Evolutionary conservation across 2,329 filamentous ascomycete species (phyloP).

Genomic region (Coleophoma crateriformis): DNA sequence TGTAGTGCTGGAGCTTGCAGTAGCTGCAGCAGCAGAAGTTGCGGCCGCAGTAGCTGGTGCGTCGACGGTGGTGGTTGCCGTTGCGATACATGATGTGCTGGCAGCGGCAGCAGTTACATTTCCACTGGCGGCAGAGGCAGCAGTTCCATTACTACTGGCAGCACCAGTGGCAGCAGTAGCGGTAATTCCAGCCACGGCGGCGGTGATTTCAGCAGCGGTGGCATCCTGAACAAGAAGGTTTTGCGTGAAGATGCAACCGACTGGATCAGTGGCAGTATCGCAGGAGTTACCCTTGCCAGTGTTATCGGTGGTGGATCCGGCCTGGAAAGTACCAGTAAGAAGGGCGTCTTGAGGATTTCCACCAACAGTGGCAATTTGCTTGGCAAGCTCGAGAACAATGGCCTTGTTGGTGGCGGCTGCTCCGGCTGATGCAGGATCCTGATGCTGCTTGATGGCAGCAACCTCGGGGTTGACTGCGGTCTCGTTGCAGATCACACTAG

Average conservation of each 20-base stretch:
- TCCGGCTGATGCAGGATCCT: slow-evolving; percentile 57
- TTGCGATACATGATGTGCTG: not conserved
- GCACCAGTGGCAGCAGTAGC: slow-evolving; percentile 10
- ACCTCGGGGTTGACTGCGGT: slow-evolving; percentile 63
- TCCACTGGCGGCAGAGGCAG: not conserved
- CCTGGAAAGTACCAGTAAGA: slow-evolving; percentile 54
- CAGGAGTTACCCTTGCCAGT: slow-evolving; percentile 46
- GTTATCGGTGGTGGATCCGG: slow-evolving; percentile 41
- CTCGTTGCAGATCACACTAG: slow-evolving; percentile 50
- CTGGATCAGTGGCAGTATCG: slow-evolving; percentile 37
- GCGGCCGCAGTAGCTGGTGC: slow-evolving; percentile 5
- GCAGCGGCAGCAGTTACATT: slow-evolving; percentile 1
- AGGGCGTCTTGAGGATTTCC: slow-evolving; percentile 58
- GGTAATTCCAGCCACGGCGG: slow-evolving; percentile 35
- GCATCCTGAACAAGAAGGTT: slow-evolving; percentile 48
- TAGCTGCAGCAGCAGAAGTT: slow-evolving; percentile 6
- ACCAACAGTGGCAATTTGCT: slow-evolving; percentile 54
- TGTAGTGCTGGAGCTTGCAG: slow-evolving; percentile 4
- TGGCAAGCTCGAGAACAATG: slow-evolving; percentile 52
- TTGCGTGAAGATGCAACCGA: slow-evolving; percentile 49
- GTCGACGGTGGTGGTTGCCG: slow-evolving; percentile 1
- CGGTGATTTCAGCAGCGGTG: slow-evolving; percentile 42
- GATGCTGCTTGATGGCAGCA: slow-evolving; percentile 56
- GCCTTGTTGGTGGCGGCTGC: slow-evolving; percentile 54
- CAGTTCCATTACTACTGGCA: not conserved